Evolutionary conservation across 1,284 basidiomycete genomes (phyloP).

Genomic region (Ganoderma leucocontextum): DNA sequence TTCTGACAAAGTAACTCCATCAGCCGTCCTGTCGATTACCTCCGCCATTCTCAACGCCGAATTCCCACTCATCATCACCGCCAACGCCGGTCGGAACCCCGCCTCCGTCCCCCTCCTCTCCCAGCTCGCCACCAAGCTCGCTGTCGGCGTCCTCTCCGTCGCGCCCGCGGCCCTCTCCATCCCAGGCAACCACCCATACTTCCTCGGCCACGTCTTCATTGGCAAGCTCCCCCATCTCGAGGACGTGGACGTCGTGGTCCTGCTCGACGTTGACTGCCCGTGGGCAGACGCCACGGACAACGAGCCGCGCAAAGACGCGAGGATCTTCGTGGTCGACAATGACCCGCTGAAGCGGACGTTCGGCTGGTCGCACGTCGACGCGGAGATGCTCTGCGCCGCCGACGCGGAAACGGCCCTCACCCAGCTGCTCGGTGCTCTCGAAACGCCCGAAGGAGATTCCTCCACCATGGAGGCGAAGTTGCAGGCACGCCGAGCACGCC

Average conservation of each 20-base stretch:
- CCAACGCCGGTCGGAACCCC: conserved; percentile 63
- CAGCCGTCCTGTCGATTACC: conserved; percentile 54
- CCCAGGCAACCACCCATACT: conserved; percentile 63
- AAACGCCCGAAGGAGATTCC: neutral
- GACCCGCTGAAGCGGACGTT: conserved; percentile 65
- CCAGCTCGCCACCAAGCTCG: conserved; percentile 56
- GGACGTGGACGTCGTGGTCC: conserved; percentile 67
- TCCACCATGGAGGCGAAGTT: conserved; percentile 15
- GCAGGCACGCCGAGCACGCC: conserved; percentile 26
- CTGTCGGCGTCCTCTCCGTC: conserved; percentile 60
- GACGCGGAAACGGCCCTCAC: conserved; percentile 59
- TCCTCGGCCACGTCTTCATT: conserved; percentile 56
- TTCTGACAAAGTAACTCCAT: neutral
- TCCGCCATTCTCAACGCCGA: conserved; percentile 56
- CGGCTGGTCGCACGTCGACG: conserved; percentile 62
- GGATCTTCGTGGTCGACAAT: conserved; percentile 66
- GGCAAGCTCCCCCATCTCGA: conserved; percentile 56
- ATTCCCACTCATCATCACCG: conserved; percentile 69
- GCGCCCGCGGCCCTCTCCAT: conserved; percentile 62
- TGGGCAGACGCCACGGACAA: conserved; percentile 61
- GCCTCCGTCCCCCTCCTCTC: conserved; percentile 55
- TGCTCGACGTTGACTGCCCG: conserved; percentile 69
- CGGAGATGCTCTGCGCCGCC: conserved; percentile 63
- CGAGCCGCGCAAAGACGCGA: conserved; percentile 50
- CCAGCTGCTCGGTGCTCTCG: conserved; percentile 50